These are phyloP conservation scores for Colletotrichum neosansevieriae DNA, from an alignment of 2,329 filamentous ascomycete genomes.

Conservation along the genomic window DNA sequence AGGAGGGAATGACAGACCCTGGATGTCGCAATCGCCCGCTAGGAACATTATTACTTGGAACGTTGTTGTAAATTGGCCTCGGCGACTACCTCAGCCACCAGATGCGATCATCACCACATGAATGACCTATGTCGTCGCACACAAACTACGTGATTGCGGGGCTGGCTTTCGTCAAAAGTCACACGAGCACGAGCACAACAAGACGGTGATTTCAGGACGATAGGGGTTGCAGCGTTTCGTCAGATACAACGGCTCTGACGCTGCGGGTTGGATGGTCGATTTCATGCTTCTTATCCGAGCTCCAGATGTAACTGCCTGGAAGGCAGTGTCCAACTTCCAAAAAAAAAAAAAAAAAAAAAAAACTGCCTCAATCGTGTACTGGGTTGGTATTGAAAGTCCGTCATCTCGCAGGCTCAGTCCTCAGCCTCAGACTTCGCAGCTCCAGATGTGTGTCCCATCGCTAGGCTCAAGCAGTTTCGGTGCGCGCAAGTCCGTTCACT, in stretches of 20 bases:
- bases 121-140: background rate
- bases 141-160: background rate
- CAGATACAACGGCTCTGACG: background rate
- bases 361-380: slow-evolving; percentile 3
- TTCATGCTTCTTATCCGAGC: too few species aligned
- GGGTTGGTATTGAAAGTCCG: background rate
- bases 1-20: too few species aligned
- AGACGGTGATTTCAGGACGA: background rate
- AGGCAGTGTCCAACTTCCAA: too few species aligned
- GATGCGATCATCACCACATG: background rate
- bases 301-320: background rate
- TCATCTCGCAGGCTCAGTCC: slow-evolving; percentile 2
- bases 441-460: background rate
- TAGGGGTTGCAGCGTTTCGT: slow-evolving; percentile 14
- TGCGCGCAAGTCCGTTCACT: slow-evolving; percentile 6
- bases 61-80: too few species aligned
- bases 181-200: background rate
- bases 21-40: too few species aligned
- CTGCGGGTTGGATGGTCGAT: too few species aligned
- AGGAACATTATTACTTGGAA: too few species aligned
- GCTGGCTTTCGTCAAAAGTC: background rate
- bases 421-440: background rate
- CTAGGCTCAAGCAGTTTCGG: background rate
- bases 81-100: background rate
- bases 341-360: too few species aligned